Conservation (phyloP, 2,329 filamentous ascomycete species). For the Daldinia eschscholtzii region DNA sequence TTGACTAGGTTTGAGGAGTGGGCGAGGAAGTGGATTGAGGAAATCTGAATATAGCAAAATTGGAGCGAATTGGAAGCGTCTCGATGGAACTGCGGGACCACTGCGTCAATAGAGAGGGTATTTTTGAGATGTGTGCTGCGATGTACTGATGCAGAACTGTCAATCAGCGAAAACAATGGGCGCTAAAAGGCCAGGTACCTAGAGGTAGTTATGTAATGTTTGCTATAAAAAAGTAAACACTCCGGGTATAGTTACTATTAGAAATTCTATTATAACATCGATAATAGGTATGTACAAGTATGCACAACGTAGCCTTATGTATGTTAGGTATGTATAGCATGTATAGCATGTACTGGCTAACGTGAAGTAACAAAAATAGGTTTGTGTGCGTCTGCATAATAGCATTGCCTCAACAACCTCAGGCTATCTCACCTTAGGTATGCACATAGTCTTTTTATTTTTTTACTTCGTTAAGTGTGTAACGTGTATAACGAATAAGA, state of each 20-base stretch:
- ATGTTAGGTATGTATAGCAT: too few relatives aligned
- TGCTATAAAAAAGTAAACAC: conserved; percentile 34
- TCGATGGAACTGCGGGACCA: conserved; percentile 29
- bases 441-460: background rate
- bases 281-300: conserved; percentile 18
- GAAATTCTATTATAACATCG: background rate
- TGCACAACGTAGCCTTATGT: conserved; percentile 10
- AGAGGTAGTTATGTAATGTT: background rate
- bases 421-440: conserved; percentile 10
- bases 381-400: conserved; percentile 11
- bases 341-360: conserved; percentile 13
- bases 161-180: conserved; percentile 8
- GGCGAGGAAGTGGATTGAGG: conserved; percentile 5
- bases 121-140: conserved; percentile 14
- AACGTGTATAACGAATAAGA: background rate
- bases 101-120: conserved; percentile 8
- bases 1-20: conserved; percentile 3
- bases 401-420: conserved; percentile 30
- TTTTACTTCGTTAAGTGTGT: background rate
- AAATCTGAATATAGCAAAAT: conserved; percentile 28
- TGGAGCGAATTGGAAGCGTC: conserved; percentile 33
- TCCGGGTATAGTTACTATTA: background rate
- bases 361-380: conserved; percentile 35
- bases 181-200: conserved; percentile 7
- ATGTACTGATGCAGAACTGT: conserved; percentile 7